Percentiles rank a stretch among this genome's conserved stretches.
These are phyloP conservation scores for Leishmania lainsoni DNA, from an alignment of 208 protist genomes.

Conservation along the genomic window DNA sequence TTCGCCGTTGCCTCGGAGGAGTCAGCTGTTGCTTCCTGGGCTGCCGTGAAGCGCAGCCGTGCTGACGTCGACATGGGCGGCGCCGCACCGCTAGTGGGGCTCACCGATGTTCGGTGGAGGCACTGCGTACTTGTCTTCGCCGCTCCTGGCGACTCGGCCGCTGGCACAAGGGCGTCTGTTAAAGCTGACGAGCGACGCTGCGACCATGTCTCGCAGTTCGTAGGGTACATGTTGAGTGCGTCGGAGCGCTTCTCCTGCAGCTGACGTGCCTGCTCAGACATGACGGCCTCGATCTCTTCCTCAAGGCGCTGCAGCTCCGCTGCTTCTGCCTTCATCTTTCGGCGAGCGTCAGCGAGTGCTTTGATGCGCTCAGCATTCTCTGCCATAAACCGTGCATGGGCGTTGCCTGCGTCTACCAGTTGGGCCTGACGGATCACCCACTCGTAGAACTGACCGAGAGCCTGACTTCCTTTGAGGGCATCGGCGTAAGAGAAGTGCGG, in stretches of 20 bases:
- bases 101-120: neutral
- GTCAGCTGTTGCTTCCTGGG: neutral
- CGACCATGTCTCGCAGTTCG: neutral
- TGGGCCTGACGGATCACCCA: constrained; percentile 62
- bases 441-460: constrained; percentile 54
- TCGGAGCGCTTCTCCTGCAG: neutral
- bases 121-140: neutral
- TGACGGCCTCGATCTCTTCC: constrained; percentile 39
- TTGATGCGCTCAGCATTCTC: constrained; percentile 15
- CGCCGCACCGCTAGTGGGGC: neutral
- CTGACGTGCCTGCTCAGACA: constrained; percentile 12
- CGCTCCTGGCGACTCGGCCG: neutral
- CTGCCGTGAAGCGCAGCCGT: neutral
- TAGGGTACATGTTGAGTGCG: neutral
- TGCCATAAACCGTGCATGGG: constrained; percentile 12
- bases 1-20: neutral
- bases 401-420: constrained; percentile 27
- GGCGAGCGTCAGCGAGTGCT: constrained; percentile 15
- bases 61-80: neutral
- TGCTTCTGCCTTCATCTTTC: constrained; percentile 26
- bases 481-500: constrained; percentile 56
- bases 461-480: constrained; percentile 55
- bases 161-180: neutral
- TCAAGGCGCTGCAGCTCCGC: constrained; percentile 35
- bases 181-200: neutral